Evolutionary conservation across 1,284 basidiomycete species (phyloP), one percentile per base, ranked within the genome.

Genomic region (Moniliophthora roreri): DNA sequence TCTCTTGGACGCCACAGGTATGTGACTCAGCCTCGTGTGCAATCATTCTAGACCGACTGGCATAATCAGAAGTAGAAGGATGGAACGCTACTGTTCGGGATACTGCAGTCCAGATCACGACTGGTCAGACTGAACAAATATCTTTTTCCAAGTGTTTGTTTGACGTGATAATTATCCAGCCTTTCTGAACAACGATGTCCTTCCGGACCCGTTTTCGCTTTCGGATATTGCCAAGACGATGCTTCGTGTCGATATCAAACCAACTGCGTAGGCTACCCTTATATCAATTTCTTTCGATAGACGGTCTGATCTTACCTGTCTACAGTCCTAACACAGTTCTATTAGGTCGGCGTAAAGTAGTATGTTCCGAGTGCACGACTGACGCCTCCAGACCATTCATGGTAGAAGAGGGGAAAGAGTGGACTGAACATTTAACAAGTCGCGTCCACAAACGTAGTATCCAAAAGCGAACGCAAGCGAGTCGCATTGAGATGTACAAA

Each of bases 1-100:
- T 67, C 60, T 94, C 21, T 73, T 96, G 18, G 91, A 96, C 65
- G 88, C 91, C 1, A 87, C 88, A 47, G 79, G 91, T 91, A 54
- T 42, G 74, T 54, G 9, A 28, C 38, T 13, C 36, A 35, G 28
- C 35, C 35, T 2, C 38, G 41, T n/a, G n/a, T 18, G 41, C 34
- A 50, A 47, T 48, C 28, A 26, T 52, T 21, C 20, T 34, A 54
- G 28, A 55, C 21, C 50, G 46, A 62, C 63, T 16, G 50, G 32
- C 50, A 16, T 24, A 54, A 57, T 51, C 63, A 60, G 86, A 82
- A 51, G 62, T 84, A 0, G 68, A 80, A 5, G 62, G 69, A 8
- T 95, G 94, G 85, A 63, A 74, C 15, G 65, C 62, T 0, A 74
- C 80, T 51, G 86, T 90, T 15, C 67, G 72, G 28, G 65, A 74